A percentile compares a stretch with the other conserved stretches of the same genome.
phyloP scores from a whole-genome alignment of 1,284 basidiomycete species.

The Phellinidium pouzarii region DNA sequence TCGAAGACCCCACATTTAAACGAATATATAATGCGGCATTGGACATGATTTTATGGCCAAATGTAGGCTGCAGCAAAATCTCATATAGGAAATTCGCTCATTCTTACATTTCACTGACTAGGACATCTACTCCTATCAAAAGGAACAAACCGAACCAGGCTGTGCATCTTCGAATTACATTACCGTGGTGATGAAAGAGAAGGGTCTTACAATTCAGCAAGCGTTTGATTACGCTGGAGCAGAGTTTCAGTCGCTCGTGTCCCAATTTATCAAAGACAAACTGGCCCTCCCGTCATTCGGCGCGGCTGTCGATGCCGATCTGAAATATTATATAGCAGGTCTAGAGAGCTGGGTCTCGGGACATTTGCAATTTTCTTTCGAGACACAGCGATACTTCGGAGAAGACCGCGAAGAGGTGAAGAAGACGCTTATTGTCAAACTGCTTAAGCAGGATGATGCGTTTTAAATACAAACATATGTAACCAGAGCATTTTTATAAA shows the following conservation, averaged over 20 bases:
- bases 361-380: constrained; percentile 51
- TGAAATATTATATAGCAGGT: constrained; percentile 40
- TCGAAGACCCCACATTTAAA: constrained; percentile 11
- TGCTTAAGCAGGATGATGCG: not conserved
- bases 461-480: no score
- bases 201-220: constrained; percentile 45
- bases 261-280: constrained; percentile 40
- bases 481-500: no score
- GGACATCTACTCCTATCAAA: constrained; percentile 68
- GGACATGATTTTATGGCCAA: constrained; percentile 11
- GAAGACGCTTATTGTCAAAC: constrained; percentile 2
- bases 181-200: constrained; percentile 56
- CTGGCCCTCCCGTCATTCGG: constrained; percentile 14
- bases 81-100: not conserved
- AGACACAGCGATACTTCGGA: constrained; percentile 53
- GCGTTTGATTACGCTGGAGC: constrained; percentile 51
- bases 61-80: constrained; percentile 4
- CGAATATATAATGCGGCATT: constrained; percentile 1
- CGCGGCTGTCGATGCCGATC: constrained; percentile 27
- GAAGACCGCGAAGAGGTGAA: constrained; percentile 38
- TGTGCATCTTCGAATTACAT: constrained; percentile 44
- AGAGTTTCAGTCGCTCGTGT: constrained; percentile 45
- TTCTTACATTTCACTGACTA: constrained; percentile 24
- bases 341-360: constrained; percentile 45
- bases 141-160: constrained; percentile 58